Evolutionary conservation across 164 flowering plant genomes (phyloP).

Genomic region (Magnolia sinica): DNA sequence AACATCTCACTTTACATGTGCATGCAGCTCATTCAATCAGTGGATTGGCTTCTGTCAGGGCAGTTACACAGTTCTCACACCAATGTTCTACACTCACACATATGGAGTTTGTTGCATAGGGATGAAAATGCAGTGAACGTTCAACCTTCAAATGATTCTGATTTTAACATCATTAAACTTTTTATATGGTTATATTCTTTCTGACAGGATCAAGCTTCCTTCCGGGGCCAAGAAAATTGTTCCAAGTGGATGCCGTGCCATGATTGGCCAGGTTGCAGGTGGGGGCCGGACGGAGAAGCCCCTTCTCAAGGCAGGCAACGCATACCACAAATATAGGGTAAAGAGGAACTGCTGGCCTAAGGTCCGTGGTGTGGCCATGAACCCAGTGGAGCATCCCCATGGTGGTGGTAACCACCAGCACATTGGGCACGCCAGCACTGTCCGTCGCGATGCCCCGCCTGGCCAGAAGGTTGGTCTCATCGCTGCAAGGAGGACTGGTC

Average conservation of each 20-base stretch:
- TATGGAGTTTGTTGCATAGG: too few relatives aligned
- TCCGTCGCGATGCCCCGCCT: conserved; percentile 54
- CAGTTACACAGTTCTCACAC: too few relatives aligned
- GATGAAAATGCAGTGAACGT: too few relatives aligned
- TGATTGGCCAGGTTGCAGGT: conserved; percentile 61
- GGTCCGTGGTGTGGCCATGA: conserved; percentile 70
- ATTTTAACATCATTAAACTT: background rate
- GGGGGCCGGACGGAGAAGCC: conserved; percentile 63
- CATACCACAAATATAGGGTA: conserved; percentile 52
- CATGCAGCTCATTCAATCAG: too few relatives aligned
- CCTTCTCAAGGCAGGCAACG: conserved; percentile 52
- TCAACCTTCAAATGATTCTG: background rate
- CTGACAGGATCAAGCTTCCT: conserved; percentile 45
- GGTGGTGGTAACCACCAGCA: conserved; percentile 69
- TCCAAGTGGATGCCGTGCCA: conserved; percentile 53
- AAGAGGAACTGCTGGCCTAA: conserved; percentile 69
- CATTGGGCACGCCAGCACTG: conserved; percentile 56
- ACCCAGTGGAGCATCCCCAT: conserved; percentile 65
- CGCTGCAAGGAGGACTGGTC: conserved; percentile 53
- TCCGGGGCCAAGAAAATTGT: conserved; percentile 54
- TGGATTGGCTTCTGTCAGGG: too few relatives aligned
- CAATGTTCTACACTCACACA: too few relatives aligned
- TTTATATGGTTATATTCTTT: too few relatives aligned
- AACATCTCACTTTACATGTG: too few relatives aligned
- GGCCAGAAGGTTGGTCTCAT: conserved; percentile 63